Evolutionary conservation across 2,329 filamentous ascomycete genomes (phyloP).

Genomic region (Paecilomyces sp.): DNA sequence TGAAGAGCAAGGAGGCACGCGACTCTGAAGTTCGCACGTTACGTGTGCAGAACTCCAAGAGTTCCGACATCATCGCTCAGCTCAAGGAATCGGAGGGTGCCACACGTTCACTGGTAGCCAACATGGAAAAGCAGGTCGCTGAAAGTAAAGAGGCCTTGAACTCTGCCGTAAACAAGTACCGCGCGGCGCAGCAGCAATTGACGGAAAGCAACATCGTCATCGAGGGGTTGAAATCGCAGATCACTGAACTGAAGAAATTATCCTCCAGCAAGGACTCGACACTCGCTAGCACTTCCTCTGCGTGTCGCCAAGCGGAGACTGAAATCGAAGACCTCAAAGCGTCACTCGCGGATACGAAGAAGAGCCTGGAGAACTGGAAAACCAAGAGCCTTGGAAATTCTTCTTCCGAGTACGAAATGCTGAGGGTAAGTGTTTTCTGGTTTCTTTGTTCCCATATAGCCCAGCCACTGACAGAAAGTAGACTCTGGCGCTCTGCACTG

Average conservation of each 20-base stretch:
- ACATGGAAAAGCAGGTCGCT: slow-evolving; percentile 82
- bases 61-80: slow-evolving; percentile 85
- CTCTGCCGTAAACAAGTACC: slow-evolving; percentile 64
- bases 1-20: slow-evolving; percentile 85
- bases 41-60: slow-evolving; percentile 77
- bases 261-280: slow-evolving; percentile 70
- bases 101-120: slow-evolving; percentile 67
- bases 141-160: slow-evolving; percentile 74
- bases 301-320: slow-evolving; percentile 54
- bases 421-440: slow-evolving; percentile 60
- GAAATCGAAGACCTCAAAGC: slow-evolving; percentile 76
- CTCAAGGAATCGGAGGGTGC: slow-evolving; percentile 84
- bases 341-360: slow-evolving; percentile 68
- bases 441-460: neutral
- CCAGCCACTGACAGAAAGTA: slow-evolving; percentile 27
- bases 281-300: slow-evolving; percentile 55
- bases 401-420: slow-evolving; percentile 73
- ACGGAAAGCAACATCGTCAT: slow-evolving; percentile 62
- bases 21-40: slow-evolving; percentile 73
- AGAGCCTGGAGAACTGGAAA: slow-evolving; percentile 81
- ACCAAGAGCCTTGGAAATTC: slow-evolving; percentile 73
- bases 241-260: slow-evolving; percentile 66
- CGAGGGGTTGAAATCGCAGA: slow-evolving; percentile 68
- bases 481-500: slow-evolving; percentile 77
- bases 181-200: slow-evolving; percentile 64